Evolutionary conservation across 106 monocot species (phyloP).

Genomic region (Apostasia shenzhenica): DNA sequence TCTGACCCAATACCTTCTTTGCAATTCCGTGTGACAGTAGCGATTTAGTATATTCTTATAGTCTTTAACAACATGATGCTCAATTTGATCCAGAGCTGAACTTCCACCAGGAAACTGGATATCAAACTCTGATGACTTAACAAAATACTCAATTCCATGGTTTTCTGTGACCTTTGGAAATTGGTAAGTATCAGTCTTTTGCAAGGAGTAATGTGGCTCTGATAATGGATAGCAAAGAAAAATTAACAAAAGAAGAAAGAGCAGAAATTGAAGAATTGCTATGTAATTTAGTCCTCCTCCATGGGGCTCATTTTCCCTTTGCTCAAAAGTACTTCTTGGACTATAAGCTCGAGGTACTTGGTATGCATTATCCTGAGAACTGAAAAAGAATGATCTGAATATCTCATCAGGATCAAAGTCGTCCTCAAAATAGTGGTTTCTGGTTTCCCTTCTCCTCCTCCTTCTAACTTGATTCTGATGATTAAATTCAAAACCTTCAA

Average conservation of each 20-base stretch:
- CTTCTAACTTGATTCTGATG: constrained; percentile 25
- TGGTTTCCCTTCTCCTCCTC: constrained; percentile 21
- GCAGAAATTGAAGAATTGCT: constrained; percentile 27
- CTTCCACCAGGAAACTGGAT: constrained; percentile 43
- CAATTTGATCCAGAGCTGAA: constrained; percentile 36
- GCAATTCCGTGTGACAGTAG: constrained; percentile 54
- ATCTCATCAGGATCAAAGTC: constrained; percentile 65
- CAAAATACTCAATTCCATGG: constrained; percentile 64
- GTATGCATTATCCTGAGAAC: constrained; percentile 29
- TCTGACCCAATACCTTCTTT: constrained; percentile 43
- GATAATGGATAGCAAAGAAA: constrained; percentile 25
- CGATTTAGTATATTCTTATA: constrained; percentile 39
- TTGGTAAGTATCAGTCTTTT: constrained; percentile 27
- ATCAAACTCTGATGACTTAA: constrained; percentile 60
- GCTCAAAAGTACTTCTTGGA: constrained; percentile 20
- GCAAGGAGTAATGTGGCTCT: constrained; percentile 46
- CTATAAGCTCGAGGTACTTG: constrained; percentile 20
- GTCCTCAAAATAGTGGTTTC: constrained; percentile 32
- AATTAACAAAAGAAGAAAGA: constrained; percentile 40
- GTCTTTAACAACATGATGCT: constrained; percentile 43
- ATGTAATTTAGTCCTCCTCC: constrained; percentile 22
- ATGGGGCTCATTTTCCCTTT: constrained; percentile 16
- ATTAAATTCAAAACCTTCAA: constrained; percentile 30
- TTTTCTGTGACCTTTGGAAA: constrained; percentile 56
- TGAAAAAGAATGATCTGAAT: constrained; percentile 57